Percentiles rank a stretch among this genome's conserved stretches.
phyloP scores from a whole-genome alignment of 306 rosid genomes.

The Vachellia pachyceras region DNA sequence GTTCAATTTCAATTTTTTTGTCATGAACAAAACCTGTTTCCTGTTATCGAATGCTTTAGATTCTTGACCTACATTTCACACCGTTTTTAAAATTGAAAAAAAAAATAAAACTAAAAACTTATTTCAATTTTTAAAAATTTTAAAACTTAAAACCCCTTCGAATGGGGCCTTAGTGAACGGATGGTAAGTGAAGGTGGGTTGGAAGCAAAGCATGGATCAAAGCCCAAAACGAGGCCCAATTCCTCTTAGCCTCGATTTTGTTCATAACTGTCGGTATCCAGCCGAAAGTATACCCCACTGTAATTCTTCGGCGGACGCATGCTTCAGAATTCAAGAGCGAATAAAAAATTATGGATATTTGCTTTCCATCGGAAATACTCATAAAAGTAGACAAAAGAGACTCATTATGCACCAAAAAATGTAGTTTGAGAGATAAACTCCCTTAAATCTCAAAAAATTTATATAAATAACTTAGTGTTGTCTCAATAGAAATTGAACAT shows the following conservation, averaged over 20 bases:
- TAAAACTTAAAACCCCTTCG: too few relatives aligned
- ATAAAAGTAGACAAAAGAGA: not conserved
- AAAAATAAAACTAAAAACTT: too few relatives aligned
- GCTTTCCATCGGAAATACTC: not conserved
- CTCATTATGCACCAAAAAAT: not conserved
- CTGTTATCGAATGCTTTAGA: too few relatives aligned
- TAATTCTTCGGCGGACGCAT: too few relatives aligned
- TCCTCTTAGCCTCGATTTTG: not conserved
- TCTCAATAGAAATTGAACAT: too few relatives aligned
- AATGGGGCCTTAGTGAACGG: too few relatives aligned
- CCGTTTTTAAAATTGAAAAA: too few relatives aligned
- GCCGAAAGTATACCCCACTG: not conserved
- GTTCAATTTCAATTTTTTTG: too few relatives aligned
- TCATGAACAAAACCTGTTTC: too few relatives aligned
- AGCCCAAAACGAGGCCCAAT: not conserved
- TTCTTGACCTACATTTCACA: too few relatives aligned
- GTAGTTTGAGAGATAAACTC: not conserved
- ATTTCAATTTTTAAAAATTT: too few relatives aligned
- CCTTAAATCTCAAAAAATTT: not conserved
- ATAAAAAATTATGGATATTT: not conserved
- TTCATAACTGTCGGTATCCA: not conserved
- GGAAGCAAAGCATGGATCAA: not conserved
- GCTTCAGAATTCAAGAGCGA: not conserved
- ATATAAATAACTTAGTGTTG: not conserved
- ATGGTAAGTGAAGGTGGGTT: not conserved